Percentiles rank a stretch among this genome's conserved stretches.
These are phyloP conservation scores for Protomyces pachydermus DNA, from an alignment of 1,139 yeast genomes.

Conservation along the genomic window DNA sequence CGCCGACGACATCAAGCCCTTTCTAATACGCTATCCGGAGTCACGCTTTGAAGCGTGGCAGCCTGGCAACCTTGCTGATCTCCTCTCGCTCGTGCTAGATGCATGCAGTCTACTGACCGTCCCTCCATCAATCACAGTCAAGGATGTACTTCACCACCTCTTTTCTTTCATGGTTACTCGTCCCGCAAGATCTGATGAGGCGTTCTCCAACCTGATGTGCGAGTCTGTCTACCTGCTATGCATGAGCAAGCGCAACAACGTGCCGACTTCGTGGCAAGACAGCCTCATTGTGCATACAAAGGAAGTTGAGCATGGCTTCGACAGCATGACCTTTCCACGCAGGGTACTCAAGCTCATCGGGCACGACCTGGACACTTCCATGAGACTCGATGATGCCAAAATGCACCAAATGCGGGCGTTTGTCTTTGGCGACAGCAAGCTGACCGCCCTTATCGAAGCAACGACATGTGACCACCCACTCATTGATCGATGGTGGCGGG, in stretches of 20 bases:
- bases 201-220: not conserved
- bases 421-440: not conserved
- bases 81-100: not conserved
- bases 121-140: not conserved
- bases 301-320: no score
- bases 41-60: not conserved
- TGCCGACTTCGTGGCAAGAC: no score
- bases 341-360: not conserved
- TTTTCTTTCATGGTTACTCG: not conserved
- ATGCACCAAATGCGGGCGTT: not conserved
- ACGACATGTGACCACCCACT: not conserved
- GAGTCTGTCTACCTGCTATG: not conserved
- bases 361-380: not conserved
- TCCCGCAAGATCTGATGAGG: not conserved
- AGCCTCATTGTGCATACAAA: no score
- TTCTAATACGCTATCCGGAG: no score
- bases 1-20: not conserved
- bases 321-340: not conserved
- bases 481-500: not conserved
- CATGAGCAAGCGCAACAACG: not conserved
- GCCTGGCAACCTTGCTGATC: not conserved
- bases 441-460: not conserved
- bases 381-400: not conserved
- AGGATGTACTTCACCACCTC: not conserved
- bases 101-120: not conserved